Conservation (phyloP, 1,284 basidiomycete genomes). For the Cryptococcus hybrid region DNA sequence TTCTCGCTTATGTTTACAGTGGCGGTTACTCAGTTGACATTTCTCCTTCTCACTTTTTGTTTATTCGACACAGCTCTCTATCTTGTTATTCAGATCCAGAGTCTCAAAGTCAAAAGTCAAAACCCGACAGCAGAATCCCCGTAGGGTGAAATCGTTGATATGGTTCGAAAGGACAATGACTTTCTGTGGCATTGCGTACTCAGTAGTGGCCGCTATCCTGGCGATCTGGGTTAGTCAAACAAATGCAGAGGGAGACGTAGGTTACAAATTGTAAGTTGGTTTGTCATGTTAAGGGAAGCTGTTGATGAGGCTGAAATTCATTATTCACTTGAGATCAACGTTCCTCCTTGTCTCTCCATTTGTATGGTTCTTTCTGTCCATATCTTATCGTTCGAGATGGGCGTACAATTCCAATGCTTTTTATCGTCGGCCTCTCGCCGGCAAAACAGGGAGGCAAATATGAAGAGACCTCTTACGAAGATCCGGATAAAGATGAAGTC, state of each 20-base stretch:
- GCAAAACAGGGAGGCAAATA: neutral
- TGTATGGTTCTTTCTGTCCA: slow-evolving; percentile 9
- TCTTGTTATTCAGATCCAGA: slow-evolving; percentile 11
- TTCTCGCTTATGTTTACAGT: neutral
- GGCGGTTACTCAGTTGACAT: neutral
- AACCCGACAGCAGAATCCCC: neutral
- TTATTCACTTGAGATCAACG: slow-evolving; percentile 1
- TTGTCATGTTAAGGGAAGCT: too few relatives aligned
- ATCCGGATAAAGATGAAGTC: neutral
- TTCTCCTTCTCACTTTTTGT: neutral
- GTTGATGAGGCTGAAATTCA: too few relatives aligned
- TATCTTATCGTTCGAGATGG: slow-evolving; percentile 13
- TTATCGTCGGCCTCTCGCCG: neutral
- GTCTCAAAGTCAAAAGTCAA: neutral
- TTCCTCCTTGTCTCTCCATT: slow-evolving; percentile 10
- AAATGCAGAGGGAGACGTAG: slow-evolving; percentile 8
- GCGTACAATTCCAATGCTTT: neutral
- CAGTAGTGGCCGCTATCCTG: neutral
- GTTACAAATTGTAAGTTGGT: slow-evolving; percentile 14
- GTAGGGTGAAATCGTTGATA: neutral
- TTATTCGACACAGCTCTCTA: slow-evolving; percentile 5
- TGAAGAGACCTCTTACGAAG: neutral
- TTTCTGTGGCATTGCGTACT: neutral
- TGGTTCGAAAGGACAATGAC: slow-evolving; percentile 15
- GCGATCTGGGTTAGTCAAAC: slow-evolving; percentile 6